phyloP scores from a whole-genome alignment of 2,329 filamentous ascomycete species.

The Colletotrichum scovillei region DNA sequence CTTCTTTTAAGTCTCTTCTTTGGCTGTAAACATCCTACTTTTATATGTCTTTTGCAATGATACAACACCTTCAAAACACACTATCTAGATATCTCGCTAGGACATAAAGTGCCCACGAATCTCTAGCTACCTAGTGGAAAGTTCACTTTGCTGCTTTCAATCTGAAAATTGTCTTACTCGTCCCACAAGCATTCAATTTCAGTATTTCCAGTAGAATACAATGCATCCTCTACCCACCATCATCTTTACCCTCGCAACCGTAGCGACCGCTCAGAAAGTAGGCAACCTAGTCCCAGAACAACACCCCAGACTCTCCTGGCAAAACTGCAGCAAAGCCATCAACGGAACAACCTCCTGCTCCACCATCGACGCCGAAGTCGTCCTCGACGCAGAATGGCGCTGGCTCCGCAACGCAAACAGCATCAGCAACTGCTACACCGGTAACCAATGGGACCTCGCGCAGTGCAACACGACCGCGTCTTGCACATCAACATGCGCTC shows the following conservation, averaged over 20 bases:
- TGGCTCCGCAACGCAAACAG: conserved; percentile 39
- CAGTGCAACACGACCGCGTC: conserved; percentile 51
- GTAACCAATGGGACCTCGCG: conserved; percentile 50
- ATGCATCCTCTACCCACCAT: neutral
- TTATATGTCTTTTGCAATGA: no score
- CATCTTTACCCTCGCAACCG: neutral
- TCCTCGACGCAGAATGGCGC: conserved; percentile 27
- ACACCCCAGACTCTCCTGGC: conserved; percentile 28
- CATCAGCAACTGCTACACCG: conserved; percentile 60
- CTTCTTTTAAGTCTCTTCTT: no score
- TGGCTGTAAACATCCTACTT: no score
- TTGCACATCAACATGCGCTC: conserved; percentile 56
- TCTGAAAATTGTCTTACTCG: no score
- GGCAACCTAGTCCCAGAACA: conserved; percentile 7
- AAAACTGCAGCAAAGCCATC: conserved; percentile 2
- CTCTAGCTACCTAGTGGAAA: no score
- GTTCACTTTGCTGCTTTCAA: no score
- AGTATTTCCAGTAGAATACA: no score
- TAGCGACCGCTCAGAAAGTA: conserved; percentile 13
- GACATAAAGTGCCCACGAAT: no score
- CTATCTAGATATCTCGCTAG: no score
- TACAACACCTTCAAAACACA: no score
- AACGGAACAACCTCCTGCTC: neutral
- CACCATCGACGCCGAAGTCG: conserved; percentile 9
- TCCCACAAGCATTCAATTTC: no score